These are phyloP conservation scores for Mortierella sp. DNA, from an alignment of 371 early-diverging fungal genomes.

Conservation along the genomic window DNA sequence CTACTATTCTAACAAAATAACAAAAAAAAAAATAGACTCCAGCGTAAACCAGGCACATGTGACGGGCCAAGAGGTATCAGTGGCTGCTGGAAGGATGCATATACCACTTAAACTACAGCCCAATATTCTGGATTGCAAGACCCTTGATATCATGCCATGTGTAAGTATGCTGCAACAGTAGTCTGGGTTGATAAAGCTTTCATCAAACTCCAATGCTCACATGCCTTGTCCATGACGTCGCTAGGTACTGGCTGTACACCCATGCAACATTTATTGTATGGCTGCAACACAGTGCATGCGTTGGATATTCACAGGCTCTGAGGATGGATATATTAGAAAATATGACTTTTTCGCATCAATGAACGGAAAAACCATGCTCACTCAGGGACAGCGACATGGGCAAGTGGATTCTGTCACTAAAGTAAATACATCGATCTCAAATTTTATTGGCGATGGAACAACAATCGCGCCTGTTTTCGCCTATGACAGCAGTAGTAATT, in stretches of 20 bases:
- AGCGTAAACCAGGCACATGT: not conserved
- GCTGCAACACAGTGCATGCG: slow-evolving; percentile 87
- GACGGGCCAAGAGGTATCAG: slow-evolving; percentile 13
- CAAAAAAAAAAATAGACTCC: not conserved
- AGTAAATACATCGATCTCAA: slow-evolving; percentile 55
- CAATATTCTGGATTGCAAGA: slow-evolving; percentile 59
- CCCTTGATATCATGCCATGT: slow-evolving; percentile 69
- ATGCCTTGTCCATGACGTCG: no score
- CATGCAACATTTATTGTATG: slow-evolving; percentile 79
- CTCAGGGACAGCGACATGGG: slow-evolving; percentile 87
- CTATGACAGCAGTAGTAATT: not conserved
- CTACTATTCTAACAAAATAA: not conserved
- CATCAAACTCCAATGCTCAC: not conserved
- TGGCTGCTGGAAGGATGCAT: slow-evolving; percentile 53
- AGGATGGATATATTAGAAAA: slow-evolving; percentile 94
- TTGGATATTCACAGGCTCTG: slow-evolving; percentile 95
- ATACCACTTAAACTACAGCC: slow-evolving; percentile 57
- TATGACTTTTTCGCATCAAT: slow-evolving; percentile 92
- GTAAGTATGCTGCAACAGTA: slow-evolving; percentile 46
- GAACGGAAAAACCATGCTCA: slow-evolving; percentile 85
- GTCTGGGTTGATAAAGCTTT: no score
- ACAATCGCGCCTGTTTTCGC: no score
- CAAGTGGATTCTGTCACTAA: slow-evolving; percentile 88
- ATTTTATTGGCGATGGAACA: not conserved
- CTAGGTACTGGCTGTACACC: slow-evolving; percentile 82